Percentiles rank a stretch among this genome's conserved stretches.
These are phyloP conservation scores for Erythrobasidium hasegawianum DNA, from an alignment of 1,284 basidiomycete species.

Conservation along the genomic window DNA sequence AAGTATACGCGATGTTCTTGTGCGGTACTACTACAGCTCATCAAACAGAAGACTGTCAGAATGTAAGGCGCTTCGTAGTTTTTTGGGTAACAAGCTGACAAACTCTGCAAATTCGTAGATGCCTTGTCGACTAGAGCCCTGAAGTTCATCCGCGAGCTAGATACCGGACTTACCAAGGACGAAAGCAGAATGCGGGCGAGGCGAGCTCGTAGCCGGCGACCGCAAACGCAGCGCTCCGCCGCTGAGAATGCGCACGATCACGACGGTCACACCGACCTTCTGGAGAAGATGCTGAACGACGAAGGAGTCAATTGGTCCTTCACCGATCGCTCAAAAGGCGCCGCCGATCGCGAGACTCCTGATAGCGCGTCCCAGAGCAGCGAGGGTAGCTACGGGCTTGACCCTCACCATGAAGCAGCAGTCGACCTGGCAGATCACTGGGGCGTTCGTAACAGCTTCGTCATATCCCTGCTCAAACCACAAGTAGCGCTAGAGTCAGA, in stretches of 20 bases:
- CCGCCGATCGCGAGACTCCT: no score
- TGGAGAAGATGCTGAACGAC: constrained; percentile 46
- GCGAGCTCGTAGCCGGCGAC: constrained; percentile 10
- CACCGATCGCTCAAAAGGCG: constrained; percentile 15
- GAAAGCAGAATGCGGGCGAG: constrained; percentile 33
- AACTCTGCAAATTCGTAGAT: constrained; percentile 17
- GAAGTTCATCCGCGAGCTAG: constrained; percentile 63
- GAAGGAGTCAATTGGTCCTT: constrained; percentile 35
- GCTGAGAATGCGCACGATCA: background rate
- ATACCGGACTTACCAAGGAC: constrained; percentile 35
- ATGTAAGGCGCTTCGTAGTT: no score
- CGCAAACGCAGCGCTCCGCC: constrained; percentile 8
- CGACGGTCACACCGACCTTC: constrained; percentile 31
- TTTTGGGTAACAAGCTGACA: no score
- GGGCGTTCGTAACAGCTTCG: constrained; percentile 60
- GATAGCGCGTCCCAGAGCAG: background rate
- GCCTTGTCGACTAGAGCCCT: constrained; percentile 58
- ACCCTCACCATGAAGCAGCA: constrained; percentile 40
- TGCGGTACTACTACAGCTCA: constrained; percentile 86
- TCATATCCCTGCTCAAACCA: constrained; percentile 81
- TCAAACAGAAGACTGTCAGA: constrained; percentile 68
- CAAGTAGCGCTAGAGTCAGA: constrained; percentile 79
- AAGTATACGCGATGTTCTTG: constrained; percentile 72
- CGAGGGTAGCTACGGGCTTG: constrained; percentile 34
- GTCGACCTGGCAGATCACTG: constrained; percentile 51